phyloP scores from a whole-genome alignment of 306 rosid genomes.

The Erythrophleum fordii region DNA sequence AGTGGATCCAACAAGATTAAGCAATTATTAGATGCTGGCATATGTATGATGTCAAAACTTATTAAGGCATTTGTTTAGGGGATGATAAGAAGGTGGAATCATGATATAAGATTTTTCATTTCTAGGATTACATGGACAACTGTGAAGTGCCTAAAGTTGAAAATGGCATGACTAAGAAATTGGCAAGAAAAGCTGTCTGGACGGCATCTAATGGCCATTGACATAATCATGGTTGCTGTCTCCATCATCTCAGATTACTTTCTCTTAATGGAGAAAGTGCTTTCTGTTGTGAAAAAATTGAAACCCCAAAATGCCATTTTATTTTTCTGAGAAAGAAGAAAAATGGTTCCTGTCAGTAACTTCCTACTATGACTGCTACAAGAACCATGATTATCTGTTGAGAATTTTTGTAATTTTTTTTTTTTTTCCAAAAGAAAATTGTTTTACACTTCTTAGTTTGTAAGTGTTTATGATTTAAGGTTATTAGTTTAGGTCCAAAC shows the following conservation, averaged over 20 bases:
- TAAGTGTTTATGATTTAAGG: slow-evolving; percentile 22
- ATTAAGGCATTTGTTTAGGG: slow-evolving; percentile 18
- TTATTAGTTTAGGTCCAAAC: neutral
- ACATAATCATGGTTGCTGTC: neutral
- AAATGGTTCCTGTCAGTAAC: neutral
- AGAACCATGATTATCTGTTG: slow-evolving; percentile 25
- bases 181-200: slow-evolving; percentile 25
- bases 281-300: slow-evolving; percentile 24
- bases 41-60: slow-evolving; percentile 30
- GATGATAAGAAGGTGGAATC: slow-evolving; percentile 21
- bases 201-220: slow-evolving; percentile 32
- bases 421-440: slow-evolving; percentile 10
- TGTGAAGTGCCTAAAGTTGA: slow-evolving; percentile 42
- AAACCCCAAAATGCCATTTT: slow-evolving; percentile 32
- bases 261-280: slow-evolving; percentile 1
- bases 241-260: slow-evolving; percentile 21
- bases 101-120: slow-evolving; percentile 21
- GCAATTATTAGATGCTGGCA: slow-evolving; percentile 35
- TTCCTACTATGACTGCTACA: slow-evolving; percentile 27
- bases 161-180: slow-evolving; percentile 36
- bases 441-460: slow-evolving; percentile 14
- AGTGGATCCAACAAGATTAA: slow-evolving; percentile 27
- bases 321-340: neutral
- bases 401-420: neutral
- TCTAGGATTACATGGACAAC: slow-evolving; percentile 29